phyloP scores from a whole-genome alignment of 495 filamentous ascomycete species.

The Penicillium robsamsonii region DNA sequence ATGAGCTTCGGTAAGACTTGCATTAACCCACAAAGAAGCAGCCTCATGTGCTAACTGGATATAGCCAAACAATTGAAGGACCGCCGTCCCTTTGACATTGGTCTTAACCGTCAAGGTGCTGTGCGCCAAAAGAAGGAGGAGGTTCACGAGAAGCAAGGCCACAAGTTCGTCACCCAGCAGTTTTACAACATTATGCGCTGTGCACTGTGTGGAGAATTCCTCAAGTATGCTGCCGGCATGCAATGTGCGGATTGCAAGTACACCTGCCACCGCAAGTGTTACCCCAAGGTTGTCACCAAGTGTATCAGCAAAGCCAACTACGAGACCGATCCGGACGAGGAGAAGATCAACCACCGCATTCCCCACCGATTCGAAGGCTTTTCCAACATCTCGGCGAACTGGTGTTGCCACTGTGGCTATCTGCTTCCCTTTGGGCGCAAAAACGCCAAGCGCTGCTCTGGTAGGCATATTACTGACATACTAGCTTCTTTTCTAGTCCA shows the following conservation, averaged over 20 bases:
- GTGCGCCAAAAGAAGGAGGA: slow-evolving; percentile 97
- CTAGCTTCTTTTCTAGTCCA: not conserved
- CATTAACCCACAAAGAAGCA: not conserved
- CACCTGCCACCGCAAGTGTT: slow-evolving; percentile 97
- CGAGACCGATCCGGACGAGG: slow-evolving; percentile 96
- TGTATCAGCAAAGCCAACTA: slow-evolving; percentile 99
- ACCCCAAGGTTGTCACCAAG: slow-evolving; percentile 96
- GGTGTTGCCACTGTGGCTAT: slow-evolving; percentile 99
- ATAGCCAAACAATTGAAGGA: slow-evolving; percentile 67
- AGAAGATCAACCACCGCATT: slow-evolving; percentile 99
- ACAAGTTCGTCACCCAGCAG: slow-evolving; percentile 96
- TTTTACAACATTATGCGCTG: slow-evolving; percentile 99
- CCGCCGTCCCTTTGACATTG: slow-evolving; percentile 74
- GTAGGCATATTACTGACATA: slow-evolving; percentile 44
- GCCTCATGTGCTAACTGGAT: slow-evolving; percentile 34
- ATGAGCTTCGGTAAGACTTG: slow-evolving; percentile 75
- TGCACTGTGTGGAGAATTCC: slow-evolving; percentile 94
- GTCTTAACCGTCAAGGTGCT: slow-evolving; percentile 91
- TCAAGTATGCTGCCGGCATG: slow-evolving; percentile 98
- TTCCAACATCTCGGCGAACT: slow-evolving; percentile 95
- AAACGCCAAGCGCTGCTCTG: slow-evolving; percentile 86
- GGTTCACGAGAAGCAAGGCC: slow-evolving; percentile 94
- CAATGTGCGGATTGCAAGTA: slow-evolving; percentile 99
- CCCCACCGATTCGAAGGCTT: slow-evolving; percentile 94
- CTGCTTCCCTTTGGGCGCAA: slow-evolving; percentile 95